Percentiles rank a stretch among this genome's conserved stretches.
Conservation (phyloP, 2,329 filamentous ascomycete species). For the Phialocephala sp. region DNA sequence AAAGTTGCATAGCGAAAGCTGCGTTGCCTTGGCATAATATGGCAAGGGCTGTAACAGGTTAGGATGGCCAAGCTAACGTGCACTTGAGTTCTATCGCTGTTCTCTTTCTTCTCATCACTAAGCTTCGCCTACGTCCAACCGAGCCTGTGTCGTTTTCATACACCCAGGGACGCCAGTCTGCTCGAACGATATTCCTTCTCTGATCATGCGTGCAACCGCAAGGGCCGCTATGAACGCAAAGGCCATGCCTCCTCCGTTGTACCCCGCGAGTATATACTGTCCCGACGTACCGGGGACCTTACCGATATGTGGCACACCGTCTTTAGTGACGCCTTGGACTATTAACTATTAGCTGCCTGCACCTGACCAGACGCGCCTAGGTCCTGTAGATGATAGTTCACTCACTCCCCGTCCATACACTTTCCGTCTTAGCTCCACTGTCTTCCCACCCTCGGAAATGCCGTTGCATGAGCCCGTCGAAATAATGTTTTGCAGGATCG, state of each 20-base stretch:
- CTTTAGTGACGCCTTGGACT: neutral
- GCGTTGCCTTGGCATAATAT: no score
- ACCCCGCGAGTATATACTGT: constrained; percentile 53
- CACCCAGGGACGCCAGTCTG: constrained; percentile 44
- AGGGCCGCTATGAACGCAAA: constrained; percentile 48
- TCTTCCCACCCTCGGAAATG: constrained; percentile 56
- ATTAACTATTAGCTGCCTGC: neutral
- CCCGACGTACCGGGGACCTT: constrained; percentile 46
- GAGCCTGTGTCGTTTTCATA: constrained; percentile 34
- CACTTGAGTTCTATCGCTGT: neutral
- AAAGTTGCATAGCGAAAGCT: no score
- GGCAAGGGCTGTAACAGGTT: no score
- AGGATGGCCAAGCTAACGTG: no score
- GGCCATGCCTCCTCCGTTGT: constrained; percentile 57
- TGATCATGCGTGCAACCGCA: constrained; percentile 47
- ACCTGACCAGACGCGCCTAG: neutral
- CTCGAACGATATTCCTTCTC: constrained; percentile 38
- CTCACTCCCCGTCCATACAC: constrained; percentile 26
- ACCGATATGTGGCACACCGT: constrained; percentile 44
- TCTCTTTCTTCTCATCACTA: neutral
- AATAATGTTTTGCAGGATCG: constrained; percentile 49
- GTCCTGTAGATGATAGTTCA: neutral
- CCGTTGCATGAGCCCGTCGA: constrained; percentile 54
- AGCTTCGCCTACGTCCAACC: constrained; percentile 8
- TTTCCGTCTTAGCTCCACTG: constrained; percentile 44